These are phyloP conservation scores for Colletotrichum sp. DNA, from an alignment of 2,329 filamentous ascomycete species.

Conservation along the genomic window DNA sequence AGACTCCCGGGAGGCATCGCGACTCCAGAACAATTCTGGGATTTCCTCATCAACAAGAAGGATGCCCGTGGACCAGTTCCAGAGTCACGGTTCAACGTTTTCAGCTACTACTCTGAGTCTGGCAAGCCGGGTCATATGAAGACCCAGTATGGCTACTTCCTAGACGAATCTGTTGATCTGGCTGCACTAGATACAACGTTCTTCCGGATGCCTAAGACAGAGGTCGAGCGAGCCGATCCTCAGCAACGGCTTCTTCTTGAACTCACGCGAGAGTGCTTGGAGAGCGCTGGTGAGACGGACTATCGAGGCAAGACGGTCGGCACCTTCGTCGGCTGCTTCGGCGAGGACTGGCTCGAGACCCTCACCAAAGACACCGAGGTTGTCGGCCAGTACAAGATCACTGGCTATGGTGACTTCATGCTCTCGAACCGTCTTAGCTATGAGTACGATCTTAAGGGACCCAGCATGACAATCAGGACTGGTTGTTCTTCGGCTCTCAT, in stretches of 20 bases:
- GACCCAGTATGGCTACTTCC: slow-evolving; percentile 32
- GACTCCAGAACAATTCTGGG: slow-evolving; percentile 26
- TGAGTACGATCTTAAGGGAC: slow-evolving; percentile 35
- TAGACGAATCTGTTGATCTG: slow-evolving; percentile 30
- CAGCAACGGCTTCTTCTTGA: slow-evolving; percentile 14
- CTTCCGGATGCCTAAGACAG: slow-evolving; percentile 31
- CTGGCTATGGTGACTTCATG: slow-evolving; percentile 24
- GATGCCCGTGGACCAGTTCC: slow-evolving; percentile 26
- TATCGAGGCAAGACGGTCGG: slow-evolving; percentile 29
- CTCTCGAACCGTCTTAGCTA: slow-evolving; percentile 35
- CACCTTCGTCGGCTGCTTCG: slow-evolving; percentile 31
- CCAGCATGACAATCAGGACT: slow-evolving; percentile 37
- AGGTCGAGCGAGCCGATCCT: slow-evolving; percentile 23
- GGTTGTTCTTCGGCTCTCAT: slow-evolving; percentile 38
- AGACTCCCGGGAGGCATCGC: slow-evolving; percentile 28
- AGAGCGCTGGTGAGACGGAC: slow-evolving; percentile 26
- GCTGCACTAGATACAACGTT: slow-evolving; percentile 31
- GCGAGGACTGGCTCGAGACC: slow-evolving; percentile 29
- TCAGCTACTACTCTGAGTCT: slow-evolving; percentile 8
- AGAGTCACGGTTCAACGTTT: slow-evolving; percentile 23
- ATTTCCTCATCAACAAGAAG: slow-evolving; percentile 27
- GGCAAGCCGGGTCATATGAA: slow-evolving; percentile 24
- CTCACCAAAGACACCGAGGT: slow-evolving; percentile 26
- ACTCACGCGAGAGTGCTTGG: background rate
- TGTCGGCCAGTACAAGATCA: slow-evolving; percentile 21